Evolutionary conservation across 495 filamentous ascomycete genomes (phyloP).

Genomic region (Aspergillus baeticus): DNA sequence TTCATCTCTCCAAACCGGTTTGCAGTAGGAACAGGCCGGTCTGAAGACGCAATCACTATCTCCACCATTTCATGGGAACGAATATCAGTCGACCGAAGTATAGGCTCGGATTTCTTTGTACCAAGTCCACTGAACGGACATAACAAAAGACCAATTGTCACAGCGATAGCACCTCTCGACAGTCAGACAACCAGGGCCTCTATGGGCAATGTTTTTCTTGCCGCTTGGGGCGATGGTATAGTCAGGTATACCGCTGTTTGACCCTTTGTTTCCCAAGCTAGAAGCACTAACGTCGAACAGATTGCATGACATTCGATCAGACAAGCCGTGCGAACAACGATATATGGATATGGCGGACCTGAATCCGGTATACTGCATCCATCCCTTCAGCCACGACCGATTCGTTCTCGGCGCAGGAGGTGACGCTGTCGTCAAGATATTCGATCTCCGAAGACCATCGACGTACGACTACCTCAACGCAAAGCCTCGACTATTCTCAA

Average conservation of each 20-base stretch:
- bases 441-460: constrained; percentile 60
- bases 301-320: constrained; percentile 67
- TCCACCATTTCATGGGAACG: constrained; percentile 45
- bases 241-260: constrained; percentile 44
- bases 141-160: constrained; percentile 35
- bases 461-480: constrained; percentile 42
- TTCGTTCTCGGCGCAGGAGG: constrained; percentile 57
- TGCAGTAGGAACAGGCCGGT: constrained; percentile 49
- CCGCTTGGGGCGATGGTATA: constrained; percentile 59
- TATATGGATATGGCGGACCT: constrained; percentile 58
- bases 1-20: constrained; percentile 50
- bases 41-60: constrained; percentile 45
- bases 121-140: constrained; percentile 22
- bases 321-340: constrained; percentile 38
- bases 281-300: constrained; percentile 25
- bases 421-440: constrained; percentile 61
- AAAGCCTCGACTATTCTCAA: constrained; percentile 10
- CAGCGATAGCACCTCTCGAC: constrained; percentile 52
- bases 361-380: constrained; percentile 58
- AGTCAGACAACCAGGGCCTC: constrained; percentile 24
- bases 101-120: constrained; percentile 30
- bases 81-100: constrained; percentile 32
- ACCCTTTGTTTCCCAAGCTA: not conserved
- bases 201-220: constrained; percentile 55
- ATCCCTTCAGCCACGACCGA: constrained; percentile 52